Evolutionary conservation across 768 basidiomycete species (phyloP).

Genomic region (Hebeloma cylindrosporum): DNA sequence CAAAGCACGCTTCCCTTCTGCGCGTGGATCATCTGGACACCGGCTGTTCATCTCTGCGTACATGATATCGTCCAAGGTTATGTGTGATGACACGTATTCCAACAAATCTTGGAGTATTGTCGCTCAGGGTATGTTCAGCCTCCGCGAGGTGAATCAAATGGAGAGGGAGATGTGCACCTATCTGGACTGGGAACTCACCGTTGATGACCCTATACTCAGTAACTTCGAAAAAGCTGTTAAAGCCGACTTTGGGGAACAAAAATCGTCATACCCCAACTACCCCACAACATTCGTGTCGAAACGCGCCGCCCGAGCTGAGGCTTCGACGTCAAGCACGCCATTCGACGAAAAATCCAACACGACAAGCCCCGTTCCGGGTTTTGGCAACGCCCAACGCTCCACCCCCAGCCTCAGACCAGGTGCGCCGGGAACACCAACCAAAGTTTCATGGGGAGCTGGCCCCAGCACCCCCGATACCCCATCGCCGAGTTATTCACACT

Average conservation of each 20-base stretch:
- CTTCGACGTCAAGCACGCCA: conserved; percentile 39
- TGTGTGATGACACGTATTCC: conserved; percentile 92
- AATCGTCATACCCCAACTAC: conserved; percentile 63
- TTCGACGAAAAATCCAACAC: conserved; percentile 43
- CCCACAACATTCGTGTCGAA: conserved; percentile 62
- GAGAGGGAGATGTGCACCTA: conserved; percentile 92
- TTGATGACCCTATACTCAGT: conserved; percentile 58
- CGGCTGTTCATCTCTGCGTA: conserved; percentile 89
- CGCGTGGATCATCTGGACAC: conserved; percentile 87
- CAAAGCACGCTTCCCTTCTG: conserved; percentile 90
- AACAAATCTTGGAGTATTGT: conserved; percentile 94
- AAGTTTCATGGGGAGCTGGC: conserved; percentile 27
- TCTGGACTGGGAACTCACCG: conserved; percentile 88
- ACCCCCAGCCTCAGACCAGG: conserved; percentile 26
- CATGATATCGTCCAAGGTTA: conserved; percentile 91
- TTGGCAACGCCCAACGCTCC: conserved; percentile 38
- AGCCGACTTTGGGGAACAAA: conserved; percentile 52
- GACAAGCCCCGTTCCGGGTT: conserved; percentile 49
- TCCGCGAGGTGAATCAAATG: conserved; percentile 96
- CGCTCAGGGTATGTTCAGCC: conserved; percentile 80
- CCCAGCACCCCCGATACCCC: conserved; percentile 52
- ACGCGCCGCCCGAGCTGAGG: conserved; percentile 48
- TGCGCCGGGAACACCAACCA: conserved; percentile 16
- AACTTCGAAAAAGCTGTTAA: conserved; percentile 63
- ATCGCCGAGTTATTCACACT: conserved; percentile 48